Conservation (phyloP, 768 basidiomycete species). For the Phaeotremella skinneri region DNA sequence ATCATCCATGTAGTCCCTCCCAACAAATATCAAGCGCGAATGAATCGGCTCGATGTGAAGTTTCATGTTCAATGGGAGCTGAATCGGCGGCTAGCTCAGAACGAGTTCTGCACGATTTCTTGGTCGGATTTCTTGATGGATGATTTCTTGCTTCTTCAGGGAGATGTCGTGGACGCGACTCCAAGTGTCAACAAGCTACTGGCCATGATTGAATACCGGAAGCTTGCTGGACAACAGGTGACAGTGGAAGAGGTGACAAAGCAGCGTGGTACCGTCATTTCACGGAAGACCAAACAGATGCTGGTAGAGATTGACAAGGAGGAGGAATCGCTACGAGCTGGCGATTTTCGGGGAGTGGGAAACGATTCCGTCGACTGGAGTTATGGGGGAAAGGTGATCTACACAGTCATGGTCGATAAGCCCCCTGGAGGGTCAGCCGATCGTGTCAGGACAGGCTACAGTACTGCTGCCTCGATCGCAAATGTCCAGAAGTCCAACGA, state of each 20-base stretch:
- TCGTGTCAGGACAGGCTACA: neutral
- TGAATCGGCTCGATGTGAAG: constrained; percentile 18
- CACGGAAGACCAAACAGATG: neutral
- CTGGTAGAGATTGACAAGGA: constrained; percentile 28
- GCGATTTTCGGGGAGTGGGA: constrained; percentile 18
- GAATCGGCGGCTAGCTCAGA: constrained; percentile 11
- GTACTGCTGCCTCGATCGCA: neutral
- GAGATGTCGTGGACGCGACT: constrained; percentile 1
- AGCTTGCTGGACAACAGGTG: neutral
- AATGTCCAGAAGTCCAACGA: neutral
- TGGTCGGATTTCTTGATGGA: constrained; percentile 23
- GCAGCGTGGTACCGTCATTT: neutral
- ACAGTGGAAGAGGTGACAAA: neutral
- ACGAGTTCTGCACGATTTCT: neutral
- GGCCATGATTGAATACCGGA: neutral
- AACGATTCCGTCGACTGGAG: constrained; percentile 22
- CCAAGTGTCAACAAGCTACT: constrained; percentile 6
- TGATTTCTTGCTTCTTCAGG: constrained; percentile 17
- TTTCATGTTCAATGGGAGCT: constrained; percentile 40
- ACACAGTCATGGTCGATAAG: constrained; percentile 16
- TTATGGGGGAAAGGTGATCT: constrained; percentile 32
- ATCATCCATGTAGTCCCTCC: constrained; percentile 12
- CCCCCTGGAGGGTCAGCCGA: neutral
- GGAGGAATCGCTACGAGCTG: constrained; percentile 20
- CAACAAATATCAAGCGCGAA: constrained; percentile 16